These are phyloP conservation scores for Amauroascus verrucosus DNA, from an alignment of 2,329 filamentous ascomycete genomes.

Conservation along the genomic window DNA sequence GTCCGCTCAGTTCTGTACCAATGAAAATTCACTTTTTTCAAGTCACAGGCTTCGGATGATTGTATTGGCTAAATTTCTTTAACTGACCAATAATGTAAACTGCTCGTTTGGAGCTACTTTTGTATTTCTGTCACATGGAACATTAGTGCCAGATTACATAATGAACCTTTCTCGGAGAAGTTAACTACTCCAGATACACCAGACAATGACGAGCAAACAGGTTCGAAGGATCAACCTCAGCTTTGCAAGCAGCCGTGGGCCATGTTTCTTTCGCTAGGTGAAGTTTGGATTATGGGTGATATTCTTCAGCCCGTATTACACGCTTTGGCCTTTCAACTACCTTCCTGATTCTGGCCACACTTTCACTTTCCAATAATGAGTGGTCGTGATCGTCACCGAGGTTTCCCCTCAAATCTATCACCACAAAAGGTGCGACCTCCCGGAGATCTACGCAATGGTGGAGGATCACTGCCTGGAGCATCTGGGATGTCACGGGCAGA, in stretches of 20 bases:
- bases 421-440: slow-evolving; percentile 27
- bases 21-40: background rate
- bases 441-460: slow-evolving; percentile 28
- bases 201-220: background rate
- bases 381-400: slow-evolving; percentile 29
- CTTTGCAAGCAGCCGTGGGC: background rate
- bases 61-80: too few relatives aligned
- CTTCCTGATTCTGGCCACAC: background rate
- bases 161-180: background rate
- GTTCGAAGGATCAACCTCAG: background rate
- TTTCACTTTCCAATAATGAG: slow-evolving; percentile 27
- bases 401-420: slow-evolving; percentile 22
- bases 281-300: background rate
- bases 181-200: background rate
- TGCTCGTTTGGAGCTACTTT: too few relatives aligned
- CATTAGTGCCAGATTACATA: background rate
- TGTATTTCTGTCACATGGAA: background rate
- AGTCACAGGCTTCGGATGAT: too few relatives aligned
- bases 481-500: slow-evolving; percentile 50
- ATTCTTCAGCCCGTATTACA: background rate
- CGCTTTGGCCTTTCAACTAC: background rate
- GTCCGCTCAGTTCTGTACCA: background rate
- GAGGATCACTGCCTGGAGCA: slow-evolving; percentile 21
- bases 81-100: too few relatives aligned
- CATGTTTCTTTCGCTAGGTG: background rate